These are phyloP conservation scores for Sungouiella thailandica DNA, from an alignment of 805 yeast species.

Conservation along the genomic window DNA sequence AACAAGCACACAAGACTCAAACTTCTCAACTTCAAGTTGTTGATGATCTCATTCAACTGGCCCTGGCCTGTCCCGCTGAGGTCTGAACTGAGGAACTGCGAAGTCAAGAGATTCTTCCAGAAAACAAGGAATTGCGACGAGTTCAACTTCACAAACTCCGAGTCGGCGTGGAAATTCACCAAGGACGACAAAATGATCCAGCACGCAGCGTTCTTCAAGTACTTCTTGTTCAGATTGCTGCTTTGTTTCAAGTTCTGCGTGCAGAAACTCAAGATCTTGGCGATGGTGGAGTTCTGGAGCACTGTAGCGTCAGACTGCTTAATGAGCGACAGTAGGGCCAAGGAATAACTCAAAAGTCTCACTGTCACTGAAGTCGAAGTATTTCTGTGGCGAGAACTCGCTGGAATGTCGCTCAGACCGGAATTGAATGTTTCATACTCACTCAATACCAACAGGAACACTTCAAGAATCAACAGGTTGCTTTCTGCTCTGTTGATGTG, in stretches of 20 bases:
- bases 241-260: conserved; percentile 41
- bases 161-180: conserved; percentile 35
- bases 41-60: conserved; percentile 24
- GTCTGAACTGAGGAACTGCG: conserved; percentile 30
- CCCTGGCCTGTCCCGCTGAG: conserved; percentile 12
- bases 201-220: conserved; percentile 28
- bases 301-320: conserved; percentile 30
- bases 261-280: conserved; percentile 40
- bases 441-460: conserved; percentile 26
- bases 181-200: conserved; percentile 39
- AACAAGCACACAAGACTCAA: conserved; percentile 35
- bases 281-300: conserved; percentile 36
- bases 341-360: conserved; percentile 28
- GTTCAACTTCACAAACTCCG: conserved; percentile 39
- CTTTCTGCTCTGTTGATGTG: conserved; percentile 28
- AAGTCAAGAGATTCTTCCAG: conserved; percentile 41
- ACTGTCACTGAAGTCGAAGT: conserved; percentile 15
- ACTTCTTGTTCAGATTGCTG: conserved; percentile 17
- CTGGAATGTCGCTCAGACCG: conserved; percentile 3
- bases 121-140: conserved; percentile 41
- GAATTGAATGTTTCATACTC: conserved; percentile 18
- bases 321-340: conserved; percentile 32
- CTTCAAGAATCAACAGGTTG: conserved; percentile 28
- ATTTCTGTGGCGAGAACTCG: conserved; percentile 19
- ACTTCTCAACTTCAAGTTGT: conserved; percentile 33